Conservation (phyloP, 192 early-diverging fungal species). For the Backusella macrospora region DNA sequence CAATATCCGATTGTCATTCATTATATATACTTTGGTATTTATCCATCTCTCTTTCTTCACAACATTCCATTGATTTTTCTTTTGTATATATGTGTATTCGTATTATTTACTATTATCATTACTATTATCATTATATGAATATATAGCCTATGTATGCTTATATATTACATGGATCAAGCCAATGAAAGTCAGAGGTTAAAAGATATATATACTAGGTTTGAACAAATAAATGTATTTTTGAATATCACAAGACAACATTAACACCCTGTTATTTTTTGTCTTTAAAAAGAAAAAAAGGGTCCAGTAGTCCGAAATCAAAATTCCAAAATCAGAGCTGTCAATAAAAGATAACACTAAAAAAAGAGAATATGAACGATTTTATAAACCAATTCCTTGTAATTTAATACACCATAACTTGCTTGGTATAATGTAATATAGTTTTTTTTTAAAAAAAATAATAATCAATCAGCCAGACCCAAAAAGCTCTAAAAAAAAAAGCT, state of each 20-base stretch:
- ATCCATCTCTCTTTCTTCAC: slow-evolving; percentile 6
- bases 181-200: too few relatives aligned
- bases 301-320: slow-evolving; percentile 1
- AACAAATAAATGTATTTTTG: neutral
- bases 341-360: slow-evolving; percentile 3
- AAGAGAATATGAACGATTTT: slow-evolving; percentile 1
- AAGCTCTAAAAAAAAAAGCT: too few relatives aligned
- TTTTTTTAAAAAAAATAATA: too few relatives aligned
- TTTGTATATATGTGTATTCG: neutral
- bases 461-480: too few relatives aligned
- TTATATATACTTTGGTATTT: slow-evolving; percentile 20
- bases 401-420: slow-evolving; percentile 1
- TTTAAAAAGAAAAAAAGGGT: neutral
- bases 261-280: too few relatives aligned
- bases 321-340: slow-evolving; percentile 4
- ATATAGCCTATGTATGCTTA: neutral
- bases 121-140: neutral
- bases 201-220: too few relatives aligned
- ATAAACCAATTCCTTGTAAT: neutral
- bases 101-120: neutral
- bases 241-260: neutral
- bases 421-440: neutral
- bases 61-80: neutral
- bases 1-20: too few relatives aligned
- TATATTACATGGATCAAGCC: neutral